These are phyloP conservation scores for Paracoccidioides lutzii DNA, from an alignment of 2,329 filamentous ascomycete species.

Conservation along the genomic window DNA sequence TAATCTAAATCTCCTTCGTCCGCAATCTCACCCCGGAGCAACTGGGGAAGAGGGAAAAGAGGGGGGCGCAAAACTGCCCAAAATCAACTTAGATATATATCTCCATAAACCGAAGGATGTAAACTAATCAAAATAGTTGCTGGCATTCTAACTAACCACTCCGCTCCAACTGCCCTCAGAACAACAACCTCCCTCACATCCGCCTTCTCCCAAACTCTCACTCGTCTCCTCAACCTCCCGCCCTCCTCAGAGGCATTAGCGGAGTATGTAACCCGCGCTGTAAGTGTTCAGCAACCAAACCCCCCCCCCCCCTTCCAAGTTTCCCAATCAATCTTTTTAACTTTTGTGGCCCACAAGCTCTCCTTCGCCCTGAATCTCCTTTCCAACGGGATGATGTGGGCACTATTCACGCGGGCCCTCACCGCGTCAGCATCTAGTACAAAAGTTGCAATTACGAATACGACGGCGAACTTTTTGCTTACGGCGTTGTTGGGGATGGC, in stretches of 20 bases:
- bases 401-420: conserved; percentile 49
- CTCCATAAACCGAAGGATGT: not conserved
- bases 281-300: conserved; percentile 24
- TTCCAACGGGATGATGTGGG: conserved; percentile 54
- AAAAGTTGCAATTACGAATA: conserved; percentile 52
- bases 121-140: not conserved
- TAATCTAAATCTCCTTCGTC: too few relatives aligned
- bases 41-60: too few relatives aligned
- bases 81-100: not conserved
- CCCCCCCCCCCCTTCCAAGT: not conserved
- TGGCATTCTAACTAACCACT: not conserved
- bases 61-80: too few relatives aligned
- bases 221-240: conserved; percentile 33
- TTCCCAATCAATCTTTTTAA: not conserved
- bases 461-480: conserved; percentile 49
- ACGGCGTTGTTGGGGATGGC: conserved; percentile 46
- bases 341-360: conserved; percentile 24
- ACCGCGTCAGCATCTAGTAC: conserved; percentile 48
- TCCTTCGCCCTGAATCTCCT: conserved; percentile 50
- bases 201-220: conserved; percentile 36
- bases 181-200: conserved; percentile 50
- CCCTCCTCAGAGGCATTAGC: conserved; percentile 31
- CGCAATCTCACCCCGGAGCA: too few relatives aligned
- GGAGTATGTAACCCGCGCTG: conserved; percentile 40
- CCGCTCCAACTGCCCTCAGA: conserved; percentile 21